A percentile compares a stretch with the other conserved stretches of the same genome.
Conservation (phyloP, 179 eudicot species). For the Silene noctiflora region DNA sequence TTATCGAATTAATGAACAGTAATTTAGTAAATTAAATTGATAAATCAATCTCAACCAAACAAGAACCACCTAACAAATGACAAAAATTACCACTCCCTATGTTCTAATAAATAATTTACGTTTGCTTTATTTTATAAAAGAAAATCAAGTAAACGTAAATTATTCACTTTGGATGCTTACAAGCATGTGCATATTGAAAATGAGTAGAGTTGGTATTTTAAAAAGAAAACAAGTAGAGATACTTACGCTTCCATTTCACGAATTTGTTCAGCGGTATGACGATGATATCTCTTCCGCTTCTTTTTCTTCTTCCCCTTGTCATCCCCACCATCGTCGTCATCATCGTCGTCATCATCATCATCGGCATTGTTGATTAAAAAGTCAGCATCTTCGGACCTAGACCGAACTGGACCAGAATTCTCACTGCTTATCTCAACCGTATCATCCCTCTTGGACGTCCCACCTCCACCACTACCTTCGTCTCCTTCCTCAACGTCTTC, state of each 20-base stretch:
- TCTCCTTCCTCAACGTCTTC: conserved; percentile 24
- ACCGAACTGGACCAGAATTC: conserved; percentile 66
- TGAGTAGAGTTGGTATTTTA: too few species aligned
- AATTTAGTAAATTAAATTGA: too few species aligned
- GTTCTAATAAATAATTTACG: too few species aligned
- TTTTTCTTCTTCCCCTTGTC: conserved; percentile 49
- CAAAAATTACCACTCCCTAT: too few species aligned
- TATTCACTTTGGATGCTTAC: too few species aligned
- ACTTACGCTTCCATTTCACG: conserved; percentile 93
- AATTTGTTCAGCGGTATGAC: conserved; percentile 91
- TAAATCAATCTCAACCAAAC: too few species aligned
- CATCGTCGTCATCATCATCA: conserved; percentile 34
- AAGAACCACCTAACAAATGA: too few species aligned
- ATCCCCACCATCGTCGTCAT: conserved; percentile 37
- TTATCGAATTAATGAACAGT: too few species aligned
- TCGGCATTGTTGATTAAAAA: conserved; percentile 34
- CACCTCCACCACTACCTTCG: conserved; percentile 31
- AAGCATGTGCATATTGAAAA: too few species aligned
- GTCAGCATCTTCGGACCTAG: conserved; percentile 58
- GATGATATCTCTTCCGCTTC: conserved; percentile 88
- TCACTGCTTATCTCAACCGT: conserved; percentile 91
- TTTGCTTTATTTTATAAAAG: too few species aligned
- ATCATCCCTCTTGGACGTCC: conserved; percentile 36
- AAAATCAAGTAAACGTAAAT: too few species aligned
- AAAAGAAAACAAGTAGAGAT: not conserved